Evolutionary conservation across 257 asterid species (phyloP), one percentile per base, ranked within the genome.

Genomic region (Nicotiana noctiflora): DNA sequence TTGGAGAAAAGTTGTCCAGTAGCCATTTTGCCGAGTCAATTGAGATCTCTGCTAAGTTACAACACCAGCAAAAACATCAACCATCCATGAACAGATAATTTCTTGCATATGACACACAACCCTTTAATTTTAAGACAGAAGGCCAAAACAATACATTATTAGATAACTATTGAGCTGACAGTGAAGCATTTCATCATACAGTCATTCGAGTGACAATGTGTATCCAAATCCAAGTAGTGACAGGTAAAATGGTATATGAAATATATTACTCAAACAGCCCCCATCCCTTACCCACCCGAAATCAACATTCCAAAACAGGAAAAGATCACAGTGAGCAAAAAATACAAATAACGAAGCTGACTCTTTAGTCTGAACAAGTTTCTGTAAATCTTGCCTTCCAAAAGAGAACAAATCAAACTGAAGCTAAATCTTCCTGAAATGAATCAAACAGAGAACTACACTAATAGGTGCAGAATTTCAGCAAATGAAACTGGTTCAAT

Each of bases 1-100:
- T 89, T 91, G 77, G 99, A 95, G 85, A 95, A 95, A 85, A 95
- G 89, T 84, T 92, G 97, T 56, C 99, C 98, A 1, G 98, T 89
- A 79, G 99, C 96, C 99, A 95, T 95, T 89, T 83, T 79, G 82
- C 66, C 66, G 70, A 79, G 84, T 79, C 83, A 77, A 67, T 70
- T 65, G 74, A 78, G 85, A 82, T 89, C 90, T 82, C 90, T 88
- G 76, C 67, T 61, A 8, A 82, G 65, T 85, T 27, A 83, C 65
- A 86, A 75, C 77, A 82, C 82, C 82, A 87, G 79, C 67, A 57
- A 14, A 76, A 72, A 57, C 29, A 49, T 10, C 44, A 75, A 31
- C 7, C 80, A 62, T 34, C 80, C 60, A 17, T 27, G 49, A 31
- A 64, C 19, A 55, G 19, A 83, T 23, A 49, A n/a, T 66, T 40